Conservation (phyloP, 2,329 filamentous ascomycete species). For the Dendrostoma leiphaemia region DNA sequence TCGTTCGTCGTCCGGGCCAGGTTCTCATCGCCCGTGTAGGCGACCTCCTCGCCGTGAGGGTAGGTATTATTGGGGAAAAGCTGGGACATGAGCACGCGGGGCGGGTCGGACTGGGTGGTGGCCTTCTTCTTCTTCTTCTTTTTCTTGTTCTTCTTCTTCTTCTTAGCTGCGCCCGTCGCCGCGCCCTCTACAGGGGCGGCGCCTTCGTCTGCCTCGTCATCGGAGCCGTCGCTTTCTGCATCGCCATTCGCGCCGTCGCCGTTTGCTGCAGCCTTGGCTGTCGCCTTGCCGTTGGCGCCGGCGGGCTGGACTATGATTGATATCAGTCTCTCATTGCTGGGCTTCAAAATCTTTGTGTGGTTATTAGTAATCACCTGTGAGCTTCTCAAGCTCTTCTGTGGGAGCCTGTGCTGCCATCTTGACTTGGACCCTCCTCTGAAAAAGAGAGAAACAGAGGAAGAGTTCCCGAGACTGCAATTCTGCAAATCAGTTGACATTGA, state of each 20-base stretch:
- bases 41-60: conserved; percentile 74
- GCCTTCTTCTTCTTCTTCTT: conserved; percentile 67
- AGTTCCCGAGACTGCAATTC: too few relatives aligned
- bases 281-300: conserved; percentile 38
- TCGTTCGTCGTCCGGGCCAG: conserved; percentile 76
- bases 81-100: conserved; percentile 69
- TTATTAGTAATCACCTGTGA: conserved; percentile 31
- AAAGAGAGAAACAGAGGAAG: conserved; percentile 5
- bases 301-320: conserved; percentile 37
- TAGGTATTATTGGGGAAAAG: conserved; percentile 73
- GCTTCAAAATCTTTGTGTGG: neutral
- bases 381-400: conserved; percentile 39
- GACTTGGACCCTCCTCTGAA: conserved; percentile 11
- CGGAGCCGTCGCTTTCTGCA: conserved; percentile 48
- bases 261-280: conserved; percentile 35
- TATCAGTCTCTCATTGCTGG: conserved; percentile 6
- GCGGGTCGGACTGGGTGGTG: conserved; percentile 74
- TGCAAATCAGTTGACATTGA: too few relatives aligned
- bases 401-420: conserved; percentile 41
- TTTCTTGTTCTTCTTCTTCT: conserved; percentile 79
- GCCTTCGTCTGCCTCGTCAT: conserved; percentile 48
- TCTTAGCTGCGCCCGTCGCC: conserved; percentile 50
- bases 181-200: conserved; percentile 35
- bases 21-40: conserved; percentile 72
- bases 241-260: conserved; percentile 33